phyloP scores from a whole-genome alignment of 2,329 filamentous ascomycete genomes.

The Diaporthe citriasiana region DNA sequence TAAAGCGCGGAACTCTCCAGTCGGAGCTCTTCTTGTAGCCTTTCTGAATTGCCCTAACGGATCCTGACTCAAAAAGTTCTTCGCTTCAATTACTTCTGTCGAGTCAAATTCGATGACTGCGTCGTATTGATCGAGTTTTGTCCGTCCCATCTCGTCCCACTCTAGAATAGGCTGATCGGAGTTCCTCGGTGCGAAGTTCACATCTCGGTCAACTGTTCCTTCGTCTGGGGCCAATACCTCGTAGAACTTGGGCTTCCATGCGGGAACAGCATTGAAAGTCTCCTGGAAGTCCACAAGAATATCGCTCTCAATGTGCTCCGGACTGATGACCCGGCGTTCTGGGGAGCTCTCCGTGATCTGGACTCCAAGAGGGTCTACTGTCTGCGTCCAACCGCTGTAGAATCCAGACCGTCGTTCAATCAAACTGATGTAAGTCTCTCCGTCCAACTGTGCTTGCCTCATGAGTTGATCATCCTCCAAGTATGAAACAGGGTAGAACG shows the following conservation, averaged over 20 bases:
- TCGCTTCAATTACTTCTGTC: rapidly evolving
- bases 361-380: not conserved
- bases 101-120: rapidly evolving
- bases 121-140: not conserved
- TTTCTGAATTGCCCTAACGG: not conserved
- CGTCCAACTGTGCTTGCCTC: not conserved
- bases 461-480: not conserved
- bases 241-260: not conserved
- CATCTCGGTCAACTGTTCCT: no score
- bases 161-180: not conserved
- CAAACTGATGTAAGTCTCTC: not conserved
- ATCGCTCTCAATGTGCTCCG: slow-evolving; percentile 20
- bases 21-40: not conserved
- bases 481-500: not conserved
- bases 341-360: rapidly evolving
- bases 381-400: slow-evolving; percentile 29
- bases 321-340: not conserved
- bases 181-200: no score
- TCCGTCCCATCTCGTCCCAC: not conserved
- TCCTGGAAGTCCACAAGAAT: slow-evolving; percentile 26
- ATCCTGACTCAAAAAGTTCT: not conserved
- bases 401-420: not conserved
- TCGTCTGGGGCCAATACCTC: rapidly evolving
- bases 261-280: not conserved
- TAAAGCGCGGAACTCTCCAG: not conserved